Base-by-base conservation (phyloP, 768 basidiomycete species). In the Termitomyces eurrhizus region DNA sequence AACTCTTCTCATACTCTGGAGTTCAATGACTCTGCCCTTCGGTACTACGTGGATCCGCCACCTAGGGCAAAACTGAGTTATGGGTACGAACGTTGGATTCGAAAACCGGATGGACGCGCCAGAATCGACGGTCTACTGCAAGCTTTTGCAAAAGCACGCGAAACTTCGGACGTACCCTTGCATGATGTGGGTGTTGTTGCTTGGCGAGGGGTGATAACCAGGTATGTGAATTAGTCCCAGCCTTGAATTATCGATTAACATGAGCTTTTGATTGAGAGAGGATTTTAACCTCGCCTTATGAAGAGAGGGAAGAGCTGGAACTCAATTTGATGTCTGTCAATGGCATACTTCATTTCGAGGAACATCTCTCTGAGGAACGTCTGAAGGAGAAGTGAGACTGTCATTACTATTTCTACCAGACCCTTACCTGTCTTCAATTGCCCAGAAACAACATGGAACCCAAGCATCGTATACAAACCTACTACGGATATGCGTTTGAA, bases 401-500 rank as follows among this genome's bases (percentile, higher is more conserved):
- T 26, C 24, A 57, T 58, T 26, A 48, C 13, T 44, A 52, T 53
- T 39, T 29, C 5, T 52, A n/a, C 12, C n/a, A 21, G 24, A 2
- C 41, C 49, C 59, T 35, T 44, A 58, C 52, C 21, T 24, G 35
- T 51, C 35, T 32, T n/a, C 3, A 14, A 21, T 35, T 52, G 49
- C 24, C 45, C 64, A 93, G 93, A 68, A 83, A 89, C 56, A 75
- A 87, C 59, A 79, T 88, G 74, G 74, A 81, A n/a, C 81, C 84
- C 12, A 81, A 81, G 13, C 87, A 89, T 35, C 83, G 82, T 1
- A 74, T 80, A 29, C 84, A 87, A 68, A 80, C 81, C 9, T 95
- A 95, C 71, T 92, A 88, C 70, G 93, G 92, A 18, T 95, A 95
- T 71, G 83, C 92, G 0, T 95, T 95, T 65, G 93, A 95, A 70